Base-by-base conservation (phyloP, 164 flowering plant species). In the Vitis rupestris region DNA sequence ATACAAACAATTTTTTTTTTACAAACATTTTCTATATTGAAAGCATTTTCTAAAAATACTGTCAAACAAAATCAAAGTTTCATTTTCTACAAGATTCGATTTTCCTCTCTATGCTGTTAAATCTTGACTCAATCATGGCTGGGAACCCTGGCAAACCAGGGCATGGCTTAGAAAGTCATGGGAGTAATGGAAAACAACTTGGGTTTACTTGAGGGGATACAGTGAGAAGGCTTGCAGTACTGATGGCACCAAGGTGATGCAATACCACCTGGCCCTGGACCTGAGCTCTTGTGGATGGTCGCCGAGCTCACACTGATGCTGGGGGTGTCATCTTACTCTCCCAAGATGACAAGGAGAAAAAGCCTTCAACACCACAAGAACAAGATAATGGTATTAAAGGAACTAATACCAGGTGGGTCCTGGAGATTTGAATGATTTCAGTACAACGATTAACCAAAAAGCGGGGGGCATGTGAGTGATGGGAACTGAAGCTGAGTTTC, bases 251-350 rank as follows among this genome's bases (percentile, higher is more conserved):
- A 94, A 94, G 68, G 93, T 94, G 17, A 88, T 92, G 82, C 96
- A 94, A 92, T 74, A 23, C 98, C 98, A 2, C 96, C 98, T 2
- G 90, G 93, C 64, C 92, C 97, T 1, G 78, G 73, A 30, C 96
- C 97, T 0, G 91, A 91, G 23, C 76, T 70, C 10, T 87, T 90
- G 62, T 23, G 27, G 83, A 69, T n/a, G 98, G 94, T 16, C 90
- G 92, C 12, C 79, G 98, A 61, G 90, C 98, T n/a, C 97, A 94
- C 83, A 93, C 98, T 0, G 97, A 91, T 49, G 98, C 98, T 0
- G 97, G 97, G 0, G 97, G 98, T 9, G 90, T 94, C 68, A 86
- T 94, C 79, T 66, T 94, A 15, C 93, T 94, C 63, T 92, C 85
- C 85, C 98, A 94, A 64, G 98, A 92, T 37, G 97, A 92, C 65